Evolutionary conservation across 495 filamentous ascomycete species (phyloP), one percentile per base, ranked within the genome.

Genomic region (Penicillium taxi): DNA sequence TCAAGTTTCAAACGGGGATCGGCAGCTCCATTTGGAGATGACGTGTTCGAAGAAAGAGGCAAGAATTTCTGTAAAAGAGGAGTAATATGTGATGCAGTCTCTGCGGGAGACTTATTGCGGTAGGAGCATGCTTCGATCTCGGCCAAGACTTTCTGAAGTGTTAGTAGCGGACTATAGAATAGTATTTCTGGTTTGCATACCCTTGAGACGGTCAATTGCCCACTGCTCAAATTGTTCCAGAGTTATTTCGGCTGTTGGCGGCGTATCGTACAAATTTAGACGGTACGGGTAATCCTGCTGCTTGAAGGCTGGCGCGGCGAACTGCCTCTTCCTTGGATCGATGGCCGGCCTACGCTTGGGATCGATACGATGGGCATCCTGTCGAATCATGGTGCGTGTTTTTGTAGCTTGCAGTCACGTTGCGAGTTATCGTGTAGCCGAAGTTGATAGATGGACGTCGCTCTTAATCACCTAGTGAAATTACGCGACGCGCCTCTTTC

Each of bases 171-270:
- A 16, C 5, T 13, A 0, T 5, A 23, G 6, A 15, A 5, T 4
- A 7, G 12, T 9, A 18, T 2, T 22, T 35, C 14, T 2, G 12
- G 1, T 12, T 14, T 17, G 45, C 61, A 35, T 65, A 91, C 87
- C 67, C 48, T 82, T 80, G 41, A 99, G 50, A 31, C 93, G 75
- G 52, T 93, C 80, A 49, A 99, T 96, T n/a, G 90, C 93, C 93
- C 93, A 99, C 74, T 94, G 85, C 52, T 99, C 93, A 53, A 99
- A 99, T 50, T 96, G 77, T 58, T 99, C 93, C 29, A 99, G 80
- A 3, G 86, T 94, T 59, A 99, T 87, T 48, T 99, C 93, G 16
- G 81, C 81, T 1, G 87, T 94, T 0, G 93, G 93, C 20, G 93
- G 89, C 14, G 72, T 70, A 17, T 74, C 72, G 65, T 99, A 99